phyloP scores from a whole-genome alignment of 1,284 basidiomycete genomes.

The Rhodofomes roseus region DNA sequence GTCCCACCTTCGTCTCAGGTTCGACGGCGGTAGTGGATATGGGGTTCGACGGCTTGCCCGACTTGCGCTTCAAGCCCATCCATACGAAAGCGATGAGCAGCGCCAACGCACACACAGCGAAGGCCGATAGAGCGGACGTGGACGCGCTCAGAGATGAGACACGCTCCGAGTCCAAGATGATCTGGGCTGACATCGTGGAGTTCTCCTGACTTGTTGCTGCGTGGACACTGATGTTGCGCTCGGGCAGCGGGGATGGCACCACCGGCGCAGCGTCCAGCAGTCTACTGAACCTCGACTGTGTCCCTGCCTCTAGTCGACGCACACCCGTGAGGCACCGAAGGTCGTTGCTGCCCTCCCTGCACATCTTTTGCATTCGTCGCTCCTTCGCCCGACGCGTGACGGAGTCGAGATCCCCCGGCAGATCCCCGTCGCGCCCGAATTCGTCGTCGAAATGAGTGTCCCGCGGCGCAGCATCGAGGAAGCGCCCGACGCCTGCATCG shows the following conservation, averaged over 20 bases:
- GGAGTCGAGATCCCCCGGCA: constrained; percentile 40
- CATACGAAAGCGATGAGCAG: constrained; percentile 9
- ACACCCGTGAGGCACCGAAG: constrained; percentile 61
- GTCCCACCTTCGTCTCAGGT: not conserved
- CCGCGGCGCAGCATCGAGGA: constrained; percentile 35
- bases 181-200: not conserved
- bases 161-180: not conserved
- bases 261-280: constrained; percentile 33
- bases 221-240: constrained; percentile 8
- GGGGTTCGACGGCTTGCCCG: not conserved
- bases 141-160: not conserved
- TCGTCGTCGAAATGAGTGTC: constrained; percentile 11
- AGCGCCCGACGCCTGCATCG: constrained; percentile 28
- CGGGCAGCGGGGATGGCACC: constrained; percentile 11
- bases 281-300: constrained; percentile 28
- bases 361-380: constrained; percentile 28
- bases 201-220: not conserved
- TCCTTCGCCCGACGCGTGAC: constrained; percentile 39
- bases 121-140: constrained; percentile 15
- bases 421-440: constrained; percentile 24
- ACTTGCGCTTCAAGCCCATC: not conserved
- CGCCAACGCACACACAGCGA: constrained; percentile 15
- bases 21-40: not conserved
- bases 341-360: constrained; percentile 39
- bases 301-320: constrained; percentile 41